Percentiles rank a stretch among this genome's conserved stretches.
phyloP scores from a whole-genome alignment of 257 asterid genomes.

The Solanum tacnaense region DNA sequence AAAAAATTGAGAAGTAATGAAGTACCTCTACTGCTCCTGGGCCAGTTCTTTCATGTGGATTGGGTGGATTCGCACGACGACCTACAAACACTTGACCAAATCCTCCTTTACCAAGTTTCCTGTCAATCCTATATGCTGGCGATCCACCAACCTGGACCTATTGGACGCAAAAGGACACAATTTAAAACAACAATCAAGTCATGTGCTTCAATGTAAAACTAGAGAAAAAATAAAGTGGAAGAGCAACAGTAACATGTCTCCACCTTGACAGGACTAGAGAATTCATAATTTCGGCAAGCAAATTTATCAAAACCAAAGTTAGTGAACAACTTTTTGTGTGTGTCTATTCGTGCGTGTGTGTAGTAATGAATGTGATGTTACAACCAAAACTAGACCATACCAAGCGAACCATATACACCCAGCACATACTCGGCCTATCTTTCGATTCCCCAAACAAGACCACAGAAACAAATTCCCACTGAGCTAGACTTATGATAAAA shows the following conservation, averaged over 20 bases:
- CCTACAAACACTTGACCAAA: constrained; percentile 96
- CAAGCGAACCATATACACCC: neutral
- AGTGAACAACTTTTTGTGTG: neutral
- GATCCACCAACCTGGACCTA: constrained; percentile 94
- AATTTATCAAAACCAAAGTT: neutral
- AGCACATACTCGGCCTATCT: neutral
- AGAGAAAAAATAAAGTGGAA: neutral
- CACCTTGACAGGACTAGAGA: neutral
- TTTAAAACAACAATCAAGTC: neutral
- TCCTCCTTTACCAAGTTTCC: constrained; percentile 90
- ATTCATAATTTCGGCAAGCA: neutral
- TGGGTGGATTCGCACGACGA: constrained; percentile 53
- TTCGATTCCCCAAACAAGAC: neutral
- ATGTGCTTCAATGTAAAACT: neutral
- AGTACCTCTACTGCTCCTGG: constrained; percentile 79
- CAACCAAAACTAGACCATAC: neutral
- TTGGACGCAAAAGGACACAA: constrained; percentile 4
- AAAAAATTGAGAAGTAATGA: neutral
- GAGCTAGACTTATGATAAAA: neutral
- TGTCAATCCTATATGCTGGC: constrained; percentile 56
- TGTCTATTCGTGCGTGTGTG: neutral
- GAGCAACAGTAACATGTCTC: neutral
- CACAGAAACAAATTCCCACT: neutral
- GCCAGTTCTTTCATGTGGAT: constrained; percentile 65
- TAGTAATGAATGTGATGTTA: neutral